Evolutionary conservation across 192 early-diverging fungal species (phyloP).

Genomic region (Coemansia sp.): DNA sequence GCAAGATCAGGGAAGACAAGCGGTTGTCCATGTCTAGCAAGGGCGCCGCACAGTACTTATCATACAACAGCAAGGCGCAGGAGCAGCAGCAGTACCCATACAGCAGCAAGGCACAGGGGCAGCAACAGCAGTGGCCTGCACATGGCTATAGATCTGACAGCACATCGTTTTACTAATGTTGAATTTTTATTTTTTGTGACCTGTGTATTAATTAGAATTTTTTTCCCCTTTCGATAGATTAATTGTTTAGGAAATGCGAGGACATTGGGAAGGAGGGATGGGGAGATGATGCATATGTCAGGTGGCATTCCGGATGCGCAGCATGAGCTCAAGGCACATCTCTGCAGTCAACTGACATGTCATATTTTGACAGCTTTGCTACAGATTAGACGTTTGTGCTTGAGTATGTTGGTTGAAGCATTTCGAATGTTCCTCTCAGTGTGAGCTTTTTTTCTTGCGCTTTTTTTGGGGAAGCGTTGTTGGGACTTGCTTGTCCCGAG

Average conservation of each 20-base stretch:
- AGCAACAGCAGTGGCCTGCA: neutral
- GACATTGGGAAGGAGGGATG: too few species aligned
- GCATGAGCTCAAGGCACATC: too few species aligned
- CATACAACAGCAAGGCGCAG: conserved; percentile 3
- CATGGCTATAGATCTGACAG: neutral
- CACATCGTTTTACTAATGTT: neutral
- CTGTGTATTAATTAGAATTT: too few species aligned
- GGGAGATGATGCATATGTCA: neutral
- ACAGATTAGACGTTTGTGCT: too few species aligned
- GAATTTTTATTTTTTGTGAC: too few species aligned
- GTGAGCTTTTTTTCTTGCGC: too few species aligned
- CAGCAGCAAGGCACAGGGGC: neutral
- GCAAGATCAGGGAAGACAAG: conserved; percentile 48
- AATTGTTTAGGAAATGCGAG: too few species aligned
- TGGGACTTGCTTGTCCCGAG: neutral
- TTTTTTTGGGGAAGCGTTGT: neutral
- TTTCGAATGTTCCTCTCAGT: too few species aligned
- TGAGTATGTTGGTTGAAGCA: too few species aligned
- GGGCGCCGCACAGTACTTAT: neutral
- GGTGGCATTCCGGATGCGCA: neutral
- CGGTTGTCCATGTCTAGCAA: neutral
- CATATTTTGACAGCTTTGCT: too few species aligned
- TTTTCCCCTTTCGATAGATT: too few species aligned
- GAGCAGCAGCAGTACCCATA: neutral
- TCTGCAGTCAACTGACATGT: neutral